Conservation (phyloP, 768 basidiomycete species). For the Leucogyrophana mollusca region DNA sequence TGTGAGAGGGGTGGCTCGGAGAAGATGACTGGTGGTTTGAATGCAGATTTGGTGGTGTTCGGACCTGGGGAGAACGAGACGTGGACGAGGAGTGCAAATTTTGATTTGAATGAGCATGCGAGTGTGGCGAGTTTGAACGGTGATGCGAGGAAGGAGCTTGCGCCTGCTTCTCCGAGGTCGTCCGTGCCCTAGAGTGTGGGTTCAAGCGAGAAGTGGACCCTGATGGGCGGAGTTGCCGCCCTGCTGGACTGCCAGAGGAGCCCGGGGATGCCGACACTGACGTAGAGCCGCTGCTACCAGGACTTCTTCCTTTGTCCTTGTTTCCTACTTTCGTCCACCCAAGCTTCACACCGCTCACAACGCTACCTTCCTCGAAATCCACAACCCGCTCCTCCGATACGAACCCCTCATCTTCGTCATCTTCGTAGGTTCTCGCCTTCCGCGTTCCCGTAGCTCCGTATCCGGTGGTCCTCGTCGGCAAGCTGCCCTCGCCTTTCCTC, state of each 20-base stretch:
- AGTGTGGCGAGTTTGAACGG: slow-evolving; percentile 11
- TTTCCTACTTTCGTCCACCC: slow-evolving; percentile 40
- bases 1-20: slow-evolving; percentile 1
- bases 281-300: neutral
- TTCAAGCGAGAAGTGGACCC: neutral
- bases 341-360: slow-evolving; percentile 37
- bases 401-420: slow-evolving; percentile 3
- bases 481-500: neutral
- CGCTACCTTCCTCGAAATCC: slow-evolving; percentile 12
- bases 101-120: slow-evolving; percentile 11
- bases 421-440: slow-evolving; percentile 6
- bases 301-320: neutral
- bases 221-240: neutral
- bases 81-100: too few relatives aligned
- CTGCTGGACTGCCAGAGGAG: slow-evolving; percentile 4
- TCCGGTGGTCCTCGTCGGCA: slow-evolving; percentile 1
- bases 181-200: slow-evolving; percentile 8
- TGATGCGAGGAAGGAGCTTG: slow-evolving; percentile 6
- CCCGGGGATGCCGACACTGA: neutral
- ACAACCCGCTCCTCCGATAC: slow-evolving; percentile 8
- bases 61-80: too few relatives aligned
- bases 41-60: slow-evolving; percentile 8
- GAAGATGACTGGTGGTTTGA: slow-evolving; percentile 9
- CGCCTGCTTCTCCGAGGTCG: slow-evolving; percentile 2
- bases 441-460: slow-evolving; percentile 28